Conservation (phyloP, 1,284 basidiomycete genomes). For the Leccinum subrobustum region DNA sequence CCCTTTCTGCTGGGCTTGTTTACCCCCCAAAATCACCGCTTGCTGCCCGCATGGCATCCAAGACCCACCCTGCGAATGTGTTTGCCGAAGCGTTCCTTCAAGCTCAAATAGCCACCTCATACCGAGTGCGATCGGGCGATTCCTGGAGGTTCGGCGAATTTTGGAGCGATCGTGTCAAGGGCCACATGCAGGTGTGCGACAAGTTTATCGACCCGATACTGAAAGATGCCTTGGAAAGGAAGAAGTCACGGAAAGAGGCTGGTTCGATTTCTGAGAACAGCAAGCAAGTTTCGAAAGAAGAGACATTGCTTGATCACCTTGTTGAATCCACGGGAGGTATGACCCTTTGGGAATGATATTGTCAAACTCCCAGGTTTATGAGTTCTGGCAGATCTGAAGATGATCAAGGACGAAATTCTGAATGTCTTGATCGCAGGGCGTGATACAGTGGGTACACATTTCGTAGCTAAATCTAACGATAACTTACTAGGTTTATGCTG, state of each 20-base stretch:
- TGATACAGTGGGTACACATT: conserved; percentile 40
- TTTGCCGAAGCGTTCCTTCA: conserved; percentile 33
- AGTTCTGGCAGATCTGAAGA: conserved; percentile 24
- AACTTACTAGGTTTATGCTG: not conserved
- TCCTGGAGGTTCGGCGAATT: conserved; percentile 36
- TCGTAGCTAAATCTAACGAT: not conserved
- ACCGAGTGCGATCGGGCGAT: conserved; percentile 22
- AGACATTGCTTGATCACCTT: conserved; percentile 32
- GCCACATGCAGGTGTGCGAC: conserved; percentile 34
- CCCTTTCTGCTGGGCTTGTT: conserved; percentile 31
- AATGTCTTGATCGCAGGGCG: conserved; percentile 51
- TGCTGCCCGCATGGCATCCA: not conserved
- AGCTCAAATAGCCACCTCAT: conserved; percentile 26
- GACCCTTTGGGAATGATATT: not conserved
- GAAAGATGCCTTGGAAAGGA: conserved; percentile 31
- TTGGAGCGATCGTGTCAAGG: conserved; percentile 30
- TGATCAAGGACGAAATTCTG: conserved; percentile 48
- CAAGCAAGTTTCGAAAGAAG: conserved; percentile 21
- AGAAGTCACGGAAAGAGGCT: conserved; percentile 16
- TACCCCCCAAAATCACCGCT: conserved; percentile 25
- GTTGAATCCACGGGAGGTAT: conserved; percentile 31
- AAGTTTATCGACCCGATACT: conserved; percentile 38
- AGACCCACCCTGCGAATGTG: conserved; percentile 29
- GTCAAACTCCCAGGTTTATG: not conserved
- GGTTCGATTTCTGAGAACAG: conserved; percentile 14